phyloP scores from a whole-genome alignment of 129 eudicot species.

The Helianthus annuus region DNA sequence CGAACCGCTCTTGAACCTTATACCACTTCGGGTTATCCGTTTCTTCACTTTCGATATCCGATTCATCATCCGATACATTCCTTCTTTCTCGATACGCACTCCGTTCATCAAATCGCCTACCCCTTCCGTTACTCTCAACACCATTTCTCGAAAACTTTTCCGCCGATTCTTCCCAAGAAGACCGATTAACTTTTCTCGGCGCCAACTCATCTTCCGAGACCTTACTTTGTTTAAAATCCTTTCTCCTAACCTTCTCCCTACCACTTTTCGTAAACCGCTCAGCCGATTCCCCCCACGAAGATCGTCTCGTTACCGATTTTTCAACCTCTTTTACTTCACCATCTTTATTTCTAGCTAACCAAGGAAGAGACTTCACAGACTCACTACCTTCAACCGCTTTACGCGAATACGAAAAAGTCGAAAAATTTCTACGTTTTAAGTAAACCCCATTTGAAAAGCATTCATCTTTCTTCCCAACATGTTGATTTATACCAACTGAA shows the following conservation, averaged over 20 bases:
- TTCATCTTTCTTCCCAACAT: slow-evolving; percentile 8
- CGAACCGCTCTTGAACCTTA: slow-evolving; percentile 55
- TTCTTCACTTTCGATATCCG: slow-evolving; percentile 37
- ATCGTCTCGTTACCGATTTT: slow-evolving; percentile 40
- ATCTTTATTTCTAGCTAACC: slow-evolving; percentile 54
- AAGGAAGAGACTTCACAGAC: slow-evolving; percentile 52
- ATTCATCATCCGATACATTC: slow-evolving; percentile 21
- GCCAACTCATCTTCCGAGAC: slow-evolving; percentile 11
- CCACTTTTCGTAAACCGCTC: slow-evolving; percentile 51
- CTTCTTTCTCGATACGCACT: slow-evolving; percentile 9
- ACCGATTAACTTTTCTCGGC: slow-evolving; percentile 26
- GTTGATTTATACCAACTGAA: neutral
- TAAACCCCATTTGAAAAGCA: slow-evolving; percentile 36
- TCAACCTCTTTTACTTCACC: slow-evolving; percentile 34
- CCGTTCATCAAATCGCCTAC: slow-evolving; percentile 25
- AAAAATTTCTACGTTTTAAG: slow-evolving; percentile 44
- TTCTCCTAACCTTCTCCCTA: slow-evolving; percentile 35
- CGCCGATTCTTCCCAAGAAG: slow-evolving; percentile 82
- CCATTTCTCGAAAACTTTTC: slow-evolving; percentile 53
- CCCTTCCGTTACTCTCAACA: slow-evolving; percentile 11
- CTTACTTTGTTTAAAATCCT: slow-evolving; percentile 19
- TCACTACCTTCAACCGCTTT: slow-evolving; percentile 39
- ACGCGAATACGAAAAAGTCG: slow-evolving; percentile 34
- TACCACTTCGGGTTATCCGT: slow-evolving; percentile 72
- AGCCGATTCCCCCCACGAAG: slow-evolving; percentile 71